Percentiles rank a stretch among this genome's conserved stretches.
These are phyloP conservation scores for Tremella mesenterica DNA, from an alignment of 768 basidiomycete genomes.

Conservation along the genomic window DNA sequence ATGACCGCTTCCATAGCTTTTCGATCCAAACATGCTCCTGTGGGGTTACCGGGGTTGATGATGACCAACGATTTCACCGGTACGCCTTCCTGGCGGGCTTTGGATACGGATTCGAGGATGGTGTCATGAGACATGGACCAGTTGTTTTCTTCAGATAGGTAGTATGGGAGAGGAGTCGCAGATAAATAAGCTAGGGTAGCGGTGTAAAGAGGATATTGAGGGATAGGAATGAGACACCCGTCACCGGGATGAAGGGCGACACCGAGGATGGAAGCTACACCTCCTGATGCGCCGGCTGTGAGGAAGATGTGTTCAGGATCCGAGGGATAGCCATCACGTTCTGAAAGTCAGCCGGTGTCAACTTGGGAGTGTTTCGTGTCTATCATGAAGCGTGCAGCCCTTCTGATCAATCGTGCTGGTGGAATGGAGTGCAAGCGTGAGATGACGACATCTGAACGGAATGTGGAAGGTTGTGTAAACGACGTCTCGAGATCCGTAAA, in stretches of 20 bases:
- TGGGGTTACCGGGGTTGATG: slow-evolving; percentile 98
- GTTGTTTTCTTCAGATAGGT: slow-evolving; percentile 67
- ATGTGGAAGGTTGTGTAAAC: no score
- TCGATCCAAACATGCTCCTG: slow-evolving; percentile 71
- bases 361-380: no score
- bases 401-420: no score
- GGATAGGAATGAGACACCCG: slow-evolving; percentile 69
- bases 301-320: slow-evolving; percentile 82
- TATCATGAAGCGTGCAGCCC: no score
- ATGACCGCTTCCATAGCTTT: slow-evolving; percentile 66
- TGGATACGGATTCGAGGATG: slow-evolving; percentile 59
- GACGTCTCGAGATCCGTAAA: no score
- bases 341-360: slow-evolving; percentile 46
- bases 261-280: slow-evolving; percentile 56
- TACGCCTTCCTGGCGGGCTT: slow-evolving; percentile 57
- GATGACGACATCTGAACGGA: no score
- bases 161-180: slow-evolving; percentile 76
- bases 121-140: slow-evolving; percentile 73
- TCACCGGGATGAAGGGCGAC: slow-evolving; percentile 40
- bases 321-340: slow-evolving; percentile 80
- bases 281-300: slow-evolving; percentile 86
- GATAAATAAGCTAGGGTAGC: slow-evolving; percentile 79
- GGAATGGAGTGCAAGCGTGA: background rate
- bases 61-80: slow-evolving; percentile 78
- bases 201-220: slow-evolving; percentile 96